Conservation (phyloP, 768 basidiomycete genomes). For the Mycena epipterygia region DNA sequence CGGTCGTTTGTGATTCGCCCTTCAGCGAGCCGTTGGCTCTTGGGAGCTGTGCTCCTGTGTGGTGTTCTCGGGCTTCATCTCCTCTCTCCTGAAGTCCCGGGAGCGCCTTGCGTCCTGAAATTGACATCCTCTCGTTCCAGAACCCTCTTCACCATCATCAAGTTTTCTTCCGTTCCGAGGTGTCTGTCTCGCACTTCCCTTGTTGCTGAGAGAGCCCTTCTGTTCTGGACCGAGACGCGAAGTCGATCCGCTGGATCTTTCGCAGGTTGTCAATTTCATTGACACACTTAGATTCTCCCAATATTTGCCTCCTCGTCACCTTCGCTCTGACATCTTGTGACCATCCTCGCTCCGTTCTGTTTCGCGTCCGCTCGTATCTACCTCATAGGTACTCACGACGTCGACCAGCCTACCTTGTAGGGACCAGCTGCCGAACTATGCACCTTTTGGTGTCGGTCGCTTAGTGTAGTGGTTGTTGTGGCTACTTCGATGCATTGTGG, state of each 20-base stretch:
- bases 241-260: not conserved
- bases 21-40: constrained; percentile 26
- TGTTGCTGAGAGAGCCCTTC: not conserved
- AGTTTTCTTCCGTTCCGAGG: not conserved
- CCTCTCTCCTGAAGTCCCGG: constrained; percentile 9
- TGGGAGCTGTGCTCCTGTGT: constrained; percentile 15
- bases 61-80: constrained; percentile 24
- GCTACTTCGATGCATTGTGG: no score
- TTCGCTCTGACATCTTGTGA: not conserved
- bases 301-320: not conserved
- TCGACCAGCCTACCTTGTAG: no score
- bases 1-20: constrained; percentile 15
- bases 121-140: constrained; percentile 24
- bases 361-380: not conserved
- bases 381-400: no score
- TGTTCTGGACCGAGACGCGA: constrained; percentile 6
- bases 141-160: constrained; percentile 1
- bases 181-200: not conserved
- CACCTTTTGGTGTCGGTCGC: no score
- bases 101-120: constrained; percentile 14
- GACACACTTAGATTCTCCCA: not conserved
- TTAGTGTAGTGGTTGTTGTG: no score
- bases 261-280: constrained; percentile 1
- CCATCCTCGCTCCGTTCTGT: not conserved
- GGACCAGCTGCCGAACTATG: no score